Evolutionary conservation across 2,329 filamentous ascomycete genomes (phyloP).

Genomic region (Apiospora rasikravindrae): DNA sequence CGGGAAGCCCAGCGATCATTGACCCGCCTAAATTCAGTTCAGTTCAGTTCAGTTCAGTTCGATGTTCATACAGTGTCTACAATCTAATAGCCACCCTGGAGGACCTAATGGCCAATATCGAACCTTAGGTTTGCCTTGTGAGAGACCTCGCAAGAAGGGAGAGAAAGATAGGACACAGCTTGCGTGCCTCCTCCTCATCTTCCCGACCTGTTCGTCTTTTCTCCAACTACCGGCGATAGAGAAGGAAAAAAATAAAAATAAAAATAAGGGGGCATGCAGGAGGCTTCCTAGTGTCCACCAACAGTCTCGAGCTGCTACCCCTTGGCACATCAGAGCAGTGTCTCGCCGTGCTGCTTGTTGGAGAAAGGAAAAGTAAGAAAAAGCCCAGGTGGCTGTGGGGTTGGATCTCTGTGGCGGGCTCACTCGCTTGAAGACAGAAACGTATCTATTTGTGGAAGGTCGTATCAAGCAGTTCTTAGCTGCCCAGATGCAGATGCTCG

Average conservation of each 20-base stretch:
- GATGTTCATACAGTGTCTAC: slow-evolving; percentile 3
- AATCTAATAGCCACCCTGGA: slow-evolving; percentile 4
- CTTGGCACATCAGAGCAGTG: slow-evolving; percentile 2
- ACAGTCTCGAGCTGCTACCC: neutral
- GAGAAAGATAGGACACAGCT: neutral
- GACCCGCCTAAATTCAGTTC: slow-evolving; percentile 14
- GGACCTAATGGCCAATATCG: slow-evolving; percentile 9
- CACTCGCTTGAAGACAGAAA: neutral
- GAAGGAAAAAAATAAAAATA: too few species aligned
- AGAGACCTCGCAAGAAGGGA: neutral
- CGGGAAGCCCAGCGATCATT: slow-evolving; percentile 21
- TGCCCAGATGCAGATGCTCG: slow-evolving; percentile 6
- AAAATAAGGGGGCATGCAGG: neutral
- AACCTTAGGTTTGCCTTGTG: neutral
- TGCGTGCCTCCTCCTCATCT: neutral
- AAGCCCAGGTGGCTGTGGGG: slow-evolving; percentile 3
- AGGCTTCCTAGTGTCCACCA: neutral
- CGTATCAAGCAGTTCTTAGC: slow-evolving; percentile 9
- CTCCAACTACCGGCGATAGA: neutral
- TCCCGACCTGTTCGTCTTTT: neutral
- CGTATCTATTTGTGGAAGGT: slow-evolving; percentile 16
- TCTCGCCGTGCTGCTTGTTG: neutral
- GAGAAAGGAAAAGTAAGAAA: neutral
- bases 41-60: slow-evolving; percentile 11
- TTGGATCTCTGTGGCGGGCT: slow-evolving; percentile 10